Evolutionary conservation across 768 basidiomycete species (phyloP).

Genomic region (Clavulina sp.): DNA sequence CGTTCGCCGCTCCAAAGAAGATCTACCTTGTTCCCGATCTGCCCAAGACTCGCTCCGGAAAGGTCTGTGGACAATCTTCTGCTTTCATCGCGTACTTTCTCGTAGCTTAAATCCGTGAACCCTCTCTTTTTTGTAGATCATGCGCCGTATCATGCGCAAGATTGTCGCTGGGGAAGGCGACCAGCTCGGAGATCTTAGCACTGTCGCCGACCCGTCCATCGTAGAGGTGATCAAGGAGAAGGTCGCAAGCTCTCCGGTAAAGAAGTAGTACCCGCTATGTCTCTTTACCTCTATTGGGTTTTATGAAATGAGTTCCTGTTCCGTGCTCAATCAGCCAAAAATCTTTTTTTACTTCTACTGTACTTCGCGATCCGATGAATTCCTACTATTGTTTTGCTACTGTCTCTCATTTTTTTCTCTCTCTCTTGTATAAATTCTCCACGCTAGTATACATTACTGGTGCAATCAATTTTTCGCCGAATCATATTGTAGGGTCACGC

Average conservation of each 20-base stretch:
- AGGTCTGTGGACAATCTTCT: slow-evolving; percentile 31
- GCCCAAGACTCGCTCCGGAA: slow-evolving; percentile 90
- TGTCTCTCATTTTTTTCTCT: too few species aligned
- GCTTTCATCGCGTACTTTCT: background rate
- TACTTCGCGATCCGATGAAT: too few species aligned
- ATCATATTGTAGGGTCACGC: too few species aligned
- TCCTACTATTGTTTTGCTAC: too few species aligned
- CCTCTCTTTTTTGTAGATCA: slow-evolving; percentile 34
- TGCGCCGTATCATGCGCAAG: slow-evolving; percentile 93
- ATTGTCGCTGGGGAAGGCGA: slow-evolving; percentile 89
- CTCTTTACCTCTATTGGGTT: too few species aligned
- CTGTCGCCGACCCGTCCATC: slow-evolving; percentile 72
- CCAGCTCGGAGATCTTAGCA: slow-evolving; percentile 87
- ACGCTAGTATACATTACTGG: too few species aligned
- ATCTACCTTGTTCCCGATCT: slow-evolving; percentile 67
- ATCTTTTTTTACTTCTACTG: too few species aligned
- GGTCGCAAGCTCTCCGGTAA: slow-evolving; percentile 22
- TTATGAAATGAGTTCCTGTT: too few species aligned
- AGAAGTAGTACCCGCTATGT: too few species aligned
- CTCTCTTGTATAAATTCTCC: too few species aligned
- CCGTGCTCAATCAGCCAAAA: too few species aligned
- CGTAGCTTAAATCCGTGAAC: background rate
- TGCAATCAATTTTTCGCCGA: too few species aligned
- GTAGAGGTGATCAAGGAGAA: slow-evolving; percentile 75
- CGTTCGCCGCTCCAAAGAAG: slow-evolving; percentile 94